phyloP scores from a whole-genome alignment of 768 basidiomycete genomes.

The Lanmaoa pseudosensibilis region DNA sequence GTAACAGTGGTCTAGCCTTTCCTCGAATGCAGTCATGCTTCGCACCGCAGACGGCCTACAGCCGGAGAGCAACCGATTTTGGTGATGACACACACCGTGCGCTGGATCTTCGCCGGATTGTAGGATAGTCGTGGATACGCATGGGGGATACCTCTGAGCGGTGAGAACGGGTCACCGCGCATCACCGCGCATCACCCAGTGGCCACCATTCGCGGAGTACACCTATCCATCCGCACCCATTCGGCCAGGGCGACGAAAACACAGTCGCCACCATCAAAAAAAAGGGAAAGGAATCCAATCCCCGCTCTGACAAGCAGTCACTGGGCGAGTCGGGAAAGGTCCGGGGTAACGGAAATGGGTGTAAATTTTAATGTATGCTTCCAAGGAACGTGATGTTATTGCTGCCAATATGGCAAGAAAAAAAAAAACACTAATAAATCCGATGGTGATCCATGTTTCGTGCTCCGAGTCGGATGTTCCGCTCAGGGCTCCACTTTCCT shows the following conservation, averaged over 20 bases:
- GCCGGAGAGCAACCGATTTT: not conserved
- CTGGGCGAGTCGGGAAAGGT: not conserved
- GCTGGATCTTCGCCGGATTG: too few species aligned
- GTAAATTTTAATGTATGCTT: not conserved
- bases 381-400: not conserved
- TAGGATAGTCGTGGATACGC: too few species aligned
- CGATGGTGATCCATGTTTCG: not conserved
- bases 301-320: not conserved
- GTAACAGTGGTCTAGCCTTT: not conserved
- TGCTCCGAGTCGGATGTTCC: too few species aligned
- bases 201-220: too few species aligned
- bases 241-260: not conserved
- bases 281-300: too few species aligned
- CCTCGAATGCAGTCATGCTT: not conserved
- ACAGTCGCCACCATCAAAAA: too few species aligned
- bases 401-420: not conserved
- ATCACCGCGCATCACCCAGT: too few species aligned
- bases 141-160: too few species aligned
- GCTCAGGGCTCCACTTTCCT: not conserved
- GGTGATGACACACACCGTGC: not conserved
- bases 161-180: too few species aligned
- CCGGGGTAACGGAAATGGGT: not conserved
- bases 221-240: not conserved
- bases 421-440: too few species aligned
- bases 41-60: not conserved